Percentiles rank a stretch among this genome's conserved stretches.
These are phyloP conservation scores for Microsporum ferrugineum DNA, from an alignment of 2,329 filamentous ascomycete genomes.

Conservation along the genomic window DNA sequence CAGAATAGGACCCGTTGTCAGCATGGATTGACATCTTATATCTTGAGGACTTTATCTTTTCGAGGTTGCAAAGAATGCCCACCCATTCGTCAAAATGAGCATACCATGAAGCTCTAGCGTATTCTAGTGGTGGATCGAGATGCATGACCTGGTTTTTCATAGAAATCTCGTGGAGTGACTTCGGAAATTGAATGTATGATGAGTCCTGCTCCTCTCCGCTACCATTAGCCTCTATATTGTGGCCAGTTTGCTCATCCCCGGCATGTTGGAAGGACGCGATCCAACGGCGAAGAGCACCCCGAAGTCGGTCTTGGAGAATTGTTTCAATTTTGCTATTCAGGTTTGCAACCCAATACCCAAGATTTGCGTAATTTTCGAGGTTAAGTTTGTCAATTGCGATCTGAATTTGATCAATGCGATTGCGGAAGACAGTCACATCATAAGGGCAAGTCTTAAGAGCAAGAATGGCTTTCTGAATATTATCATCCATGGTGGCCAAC, in stretches of 20 bases:
- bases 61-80: constrained; percentile 79
- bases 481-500: constrained; percentile 67
- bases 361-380: constrained; percentile 87
- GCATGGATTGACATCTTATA: constrained; percentile 73
- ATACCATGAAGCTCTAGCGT: constrained; percentile 86
- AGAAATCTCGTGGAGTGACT: constrained; percentile 76
- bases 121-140: constrained; percentile 84
- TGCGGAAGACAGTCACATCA: constrained; percentile 64
- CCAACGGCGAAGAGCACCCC: constrained; percentile 75
- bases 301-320: constrained; percentile 70
- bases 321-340: constrained; percentile 78
- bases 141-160: constrained; percentile 99
- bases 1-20: constrained; percentile 28
- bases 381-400: constrained; percentile 92
- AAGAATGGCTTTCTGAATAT: constrained; percentile 64
- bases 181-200: constrained; percentile 29
- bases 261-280: constrained; percentile 66
- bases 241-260: constrained; percentile 23
- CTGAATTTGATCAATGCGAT: constrained; percentile 74
- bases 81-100: constrained; percentile 88
- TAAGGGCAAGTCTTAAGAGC: constrained; percentile 81
- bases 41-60: constrained; percentile 85
- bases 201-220: constrained; percentile 22
- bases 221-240: constrained; percentile 14
- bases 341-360: constrained; percentile 76